Percentiles rank a stretch among this genome's conserved stretches.
These are phyloP conservation scores for Hanseniaspora singularis DNA, from an alignment of 805 yeast species.

Conservation along the genomic window DNA sequence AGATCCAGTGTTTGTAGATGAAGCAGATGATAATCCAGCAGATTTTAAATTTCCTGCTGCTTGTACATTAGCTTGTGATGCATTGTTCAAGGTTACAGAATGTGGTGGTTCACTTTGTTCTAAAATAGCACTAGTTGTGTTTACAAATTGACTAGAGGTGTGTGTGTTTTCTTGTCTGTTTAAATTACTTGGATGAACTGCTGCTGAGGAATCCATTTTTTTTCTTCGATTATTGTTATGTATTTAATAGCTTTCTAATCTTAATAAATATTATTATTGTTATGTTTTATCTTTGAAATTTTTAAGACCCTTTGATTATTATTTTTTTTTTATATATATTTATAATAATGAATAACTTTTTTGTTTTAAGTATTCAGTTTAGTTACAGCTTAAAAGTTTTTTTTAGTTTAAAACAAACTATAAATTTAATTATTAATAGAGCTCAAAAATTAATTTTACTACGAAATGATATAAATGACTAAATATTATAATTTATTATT, in stretches of 20 bases:
- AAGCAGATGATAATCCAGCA: not conserved
- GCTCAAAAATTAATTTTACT: too few relatives aligned
- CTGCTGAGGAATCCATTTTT: slow-evolving; percentile 1
- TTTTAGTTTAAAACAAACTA: too few relatives aligned
- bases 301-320: too few relatives aligned
- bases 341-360: too few relatives aligned
- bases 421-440: too few relatives aligned
- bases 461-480: too few relatives aligned
- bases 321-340: too few relatives aligned
- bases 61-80: slow-evolving; percentile 11
- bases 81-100: not conserved
- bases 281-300: too few relatives aligned
- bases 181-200: not conserved
- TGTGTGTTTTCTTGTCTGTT: not conserved
- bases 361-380: too few relatives aligned
- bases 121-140: slow-evolving; percentile 1
- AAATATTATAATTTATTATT: too few relatives aligned
- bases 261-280: too few relatives aligned
- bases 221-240: not conserved
- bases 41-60: not conserved
- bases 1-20: slow-evolving; percentile 15
- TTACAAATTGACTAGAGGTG: not conserved
- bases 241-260: not conserved
- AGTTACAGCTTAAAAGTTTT: too few relatives aligned
- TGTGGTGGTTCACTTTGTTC: not conserved